A percentile compares a stretch with the other conserved stretches of the same genome.
These are phyloP conservation scores for Potentilla sterilis DNA, from an alignment of 306 rosid species.

Conservation along the genomic window DNA sequence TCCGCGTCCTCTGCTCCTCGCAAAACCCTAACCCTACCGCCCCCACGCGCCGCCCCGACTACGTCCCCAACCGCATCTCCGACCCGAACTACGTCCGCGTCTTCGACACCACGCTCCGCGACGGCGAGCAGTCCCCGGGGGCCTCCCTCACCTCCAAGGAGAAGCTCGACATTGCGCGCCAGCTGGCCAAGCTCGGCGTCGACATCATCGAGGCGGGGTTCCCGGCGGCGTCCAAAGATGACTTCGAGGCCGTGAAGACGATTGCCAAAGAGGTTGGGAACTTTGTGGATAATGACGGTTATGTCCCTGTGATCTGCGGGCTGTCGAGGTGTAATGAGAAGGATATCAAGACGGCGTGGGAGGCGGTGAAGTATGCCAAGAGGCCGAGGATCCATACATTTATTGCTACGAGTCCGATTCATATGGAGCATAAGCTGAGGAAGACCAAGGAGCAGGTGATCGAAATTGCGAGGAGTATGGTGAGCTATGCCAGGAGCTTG, in stretches of 20 bases:
- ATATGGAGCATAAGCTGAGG: conserved; percentile 75
- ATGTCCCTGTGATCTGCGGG: conserved; percentile 90
- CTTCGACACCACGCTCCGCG: conserved; percentile 96
- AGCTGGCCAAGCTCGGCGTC: conserved; percentile 82
- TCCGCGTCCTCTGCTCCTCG: conserved; percentile 5
- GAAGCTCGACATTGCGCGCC: conserved; percentile 83
- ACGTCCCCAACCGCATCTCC: conserved; percentile 75
- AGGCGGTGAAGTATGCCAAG: conserved; percentile 80
- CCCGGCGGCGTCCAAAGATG: conserved; percentile 82
- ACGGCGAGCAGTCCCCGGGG: conserved; percentile 99
- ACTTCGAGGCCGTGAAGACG: conserved; percentile 70
- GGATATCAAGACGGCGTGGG: conserved; percentile 86
- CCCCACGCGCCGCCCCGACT: conserved; percentile 56
- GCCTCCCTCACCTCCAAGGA: conserved; percentile 89
- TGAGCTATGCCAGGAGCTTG: conserved; percentile 72
- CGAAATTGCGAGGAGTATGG: conserved; percentile 73
- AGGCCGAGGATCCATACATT: conserved; percentile 83
- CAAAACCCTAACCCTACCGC: background rate
- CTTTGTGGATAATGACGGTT: conserved; percentile 58
- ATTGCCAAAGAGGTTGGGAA: conserved; percentile 80
- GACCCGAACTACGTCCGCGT: conserved; percentile 81
- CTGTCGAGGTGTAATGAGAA: conserved; percentile 78
- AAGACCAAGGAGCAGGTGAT: conserved; percentile 68
- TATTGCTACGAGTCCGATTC: conserved; percentile 89
- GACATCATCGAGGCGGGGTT: conserved; percentile 94